Evolutionary conservation across 257 asterid species (phyloP).

Genomic region (Apocynum venetum): DNA sequence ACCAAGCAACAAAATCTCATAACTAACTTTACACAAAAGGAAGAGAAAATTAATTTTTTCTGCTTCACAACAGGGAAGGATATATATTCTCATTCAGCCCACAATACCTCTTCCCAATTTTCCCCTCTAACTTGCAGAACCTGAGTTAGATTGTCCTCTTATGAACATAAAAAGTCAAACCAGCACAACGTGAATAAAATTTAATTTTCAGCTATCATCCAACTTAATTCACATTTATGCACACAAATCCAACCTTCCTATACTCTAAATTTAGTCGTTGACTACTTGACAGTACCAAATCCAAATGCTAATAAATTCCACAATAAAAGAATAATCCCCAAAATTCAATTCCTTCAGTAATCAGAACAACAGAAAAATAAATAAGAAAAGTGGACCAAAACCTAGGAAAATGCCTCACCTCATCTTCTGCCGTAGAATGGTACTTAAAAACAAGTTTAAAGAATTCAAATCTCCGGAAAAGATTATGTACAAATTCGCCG

Average conservation of each 20-base stretch:
- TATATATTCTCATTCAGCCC: background rate
- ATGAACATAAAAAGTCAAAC: background rate
- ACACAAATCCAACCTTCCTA: background rate
- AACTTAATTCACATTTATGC: background rate
- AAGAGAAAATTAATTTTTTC: background rate
- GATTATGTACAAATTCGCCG: slow-evolving; percentile 37
- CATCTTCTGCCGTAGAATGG: slow-evolving; percentile 83
- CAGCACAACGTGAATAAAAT: background rate
- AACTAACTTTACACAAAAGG: background rate
- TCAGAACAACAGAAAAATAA: background rate
- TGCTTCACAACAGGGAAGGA: background rate
- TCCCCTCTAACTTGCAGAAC: background rate
- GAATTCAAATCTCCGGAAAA: slow-evolving; percentile 58
- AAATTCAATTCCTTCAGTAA: background rate
- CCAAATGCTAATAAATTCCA: background rate
- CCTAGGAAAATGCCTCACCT: slow-evolving; percentile 38
- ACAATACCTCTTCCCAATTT: background rate
- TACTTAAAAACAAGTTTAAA: slow-evolving; percentile 64
- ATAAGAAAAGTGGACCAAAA: background rate
- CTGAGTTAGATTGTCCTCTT: background rate
- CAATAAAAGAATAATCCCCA: background rate
- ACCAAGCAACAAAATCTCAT: background rate
- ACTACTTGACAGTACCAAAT: background rate
- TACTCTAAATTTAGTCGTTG: background rate
- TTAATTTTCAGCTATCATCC: background rate